A percentile compares a stretch with the other conserved stretches of the same genome.
Conservation (phyloP, 495 filamentous ascomycete genomes). For the Xylaria palmicola region DNA sequence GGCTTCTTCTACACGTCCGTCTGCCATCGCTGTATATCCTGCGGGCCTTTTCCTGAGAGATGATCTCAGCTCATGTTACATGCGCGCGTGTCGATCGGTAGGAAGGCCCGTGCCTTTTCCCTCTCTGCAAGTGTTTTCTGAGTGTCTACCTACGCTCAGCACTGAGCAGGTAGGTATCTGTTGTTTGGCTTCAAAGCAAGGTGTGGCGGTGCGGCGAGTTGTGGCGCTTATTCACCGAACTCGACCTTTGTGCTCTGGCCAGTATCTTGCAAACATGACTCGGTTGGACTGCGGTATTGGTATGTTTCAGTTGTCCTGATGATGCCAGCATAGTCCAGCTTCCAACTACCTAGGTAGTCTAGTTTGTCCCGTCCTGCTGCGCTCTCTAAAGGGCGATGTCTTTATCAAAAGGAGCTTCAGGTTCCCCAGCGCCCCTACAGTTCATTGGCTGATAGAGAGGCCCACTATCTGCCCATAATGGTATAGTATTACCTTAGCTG, state of each 20-base stretch:
- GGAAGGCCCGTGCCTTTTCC: neutral
- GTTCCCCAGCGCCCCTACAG: neutral
- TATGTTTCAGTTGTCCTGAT: neutral
- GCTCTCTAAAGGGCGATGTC: neutral
- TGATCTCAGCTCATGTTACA: too few relatives aligned
- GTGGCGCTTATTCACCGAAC: neutral
- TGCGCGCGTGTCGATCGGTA: neutral
- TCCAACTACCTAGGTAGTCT: too few relatives aligned
- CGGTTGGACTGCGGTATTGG: neutral
- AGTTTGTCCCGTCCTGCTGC: neutral
- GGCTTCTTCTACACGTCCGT: conserved; percentile 9
- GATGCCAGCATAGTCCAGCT: neutral
- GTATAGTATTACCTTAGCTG: neutral
- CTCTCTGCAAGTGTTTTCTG: neutral
- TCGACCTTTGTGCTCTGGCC: neutral
- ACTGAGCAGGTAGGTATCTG: neutral
- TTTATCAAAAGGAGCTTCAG: neutral
- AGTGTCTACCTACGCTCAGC: too few relatives aligned
- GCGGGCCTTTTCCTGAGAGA: neutral
- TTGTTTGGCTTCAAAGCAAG: neutral
- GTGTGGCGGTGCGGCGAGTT: neutral
- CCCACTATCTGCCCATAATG: neutral
- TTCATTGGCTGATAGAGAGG: neutral
- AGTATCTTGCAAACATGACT: neutral
- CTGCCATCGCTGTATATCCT: conserved; percentile 16